Percentiles rank a stretch among this genome's conserved stretches.
phyloP scores from a whole-genome alignment of 805 yeast genomes.

The Torulaspora indica region DNA sequence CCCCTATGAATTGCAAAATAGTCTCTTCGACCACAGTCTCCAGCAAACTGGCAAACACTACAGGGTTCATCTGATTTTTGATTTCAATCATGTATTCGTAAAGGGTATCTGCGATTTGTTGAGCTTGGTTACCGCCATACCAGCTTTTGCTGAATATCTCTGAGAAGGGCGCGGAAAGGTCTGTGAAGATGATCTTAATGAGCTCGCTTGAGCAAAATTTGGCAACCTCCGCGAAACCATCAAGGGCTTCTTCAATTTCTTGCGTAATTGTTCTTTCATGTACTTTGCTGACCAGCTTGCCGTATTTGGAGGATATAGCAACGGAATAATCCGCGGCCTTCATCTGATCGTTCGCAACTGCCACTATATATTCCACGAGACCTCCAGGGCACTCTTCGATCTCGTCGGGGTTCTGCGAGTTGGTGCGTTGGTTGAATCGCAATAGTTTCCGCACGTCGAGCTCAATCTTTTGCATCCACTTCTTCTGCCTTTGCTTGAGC shows the following conservation, averaged over 20 bases:
- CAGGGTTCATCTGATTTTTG: constrained; percentile 47
- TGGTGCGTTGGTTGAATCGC: constrained; percentile 31
- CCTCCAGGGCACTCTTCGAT: constrained; percentile 61
- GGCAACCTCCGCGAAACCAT: constrained; percentile 73
- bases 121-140: constrained; percentile 57
- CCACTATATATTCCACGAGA: constrained; percentile 71
- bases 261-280: constrained; percentile 57
- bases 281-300: constrained; percentile 59
- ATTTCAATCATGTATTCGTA: constrained; percentile 69
- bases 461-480: constrained; percentile 55
- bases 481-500: constrained; percentile 54
- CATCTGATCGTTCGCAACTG: constrained; percentile 80
- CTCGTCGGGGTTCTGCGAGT: constrained; percentile 37
- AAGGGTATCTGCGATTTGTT: constrained; percentile 65
- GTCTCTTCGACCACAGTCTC: constrained; percentile 52
- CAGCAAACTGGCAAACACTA: constrained; percentile 49
- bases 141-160: constrained; percentile 63
- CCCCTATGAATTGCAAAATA: constrained; percentile 45
- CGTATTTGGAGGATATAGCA: constrained; percentile 60
- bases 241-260: constrained; percentile 59
- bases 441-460: constrained; percentile 45
- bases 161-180: constrained; percentile 57
- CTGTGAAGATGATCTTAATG: constrained; percentile 63
- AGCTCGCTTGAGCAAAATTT: constrained; percentile 55
- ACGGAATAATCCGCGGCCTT: constrained; percentile 65